Conservation (phyloP, 225 moss, liverwort and hornwort genomes). For the Pseudisothecium myosuroides region DNA sequence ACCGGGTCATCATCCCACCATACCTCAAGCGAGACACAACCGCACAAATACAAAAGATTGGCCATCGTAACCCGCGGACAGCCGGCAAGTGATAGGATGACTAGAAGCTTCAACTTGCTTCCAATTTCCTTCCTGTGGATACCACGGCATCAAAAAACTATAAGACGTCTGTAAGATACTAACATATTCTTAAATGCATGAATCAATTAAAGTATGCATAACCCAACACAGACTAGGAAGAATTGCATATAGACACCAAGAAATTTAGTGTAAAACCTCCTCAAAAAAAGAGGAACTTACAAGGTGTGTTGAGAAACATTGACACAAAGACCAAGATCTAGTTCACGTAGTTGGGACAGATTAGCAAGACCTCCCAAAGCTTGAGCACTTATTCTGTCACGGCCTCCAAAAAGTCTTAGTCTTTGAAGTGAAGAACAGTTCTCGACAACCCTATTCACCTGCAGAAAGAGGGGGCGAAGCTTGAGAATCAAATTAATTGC, state of each 20-base stretch:
- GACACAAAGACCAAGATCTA: conserved; percentile 52
- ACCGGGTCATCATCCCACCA: background rate
- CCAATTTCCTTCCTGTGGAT: conserved; percentile 36
- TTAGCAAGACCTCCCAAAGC: conserved; percentile 41
- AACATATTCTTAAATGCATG: background rate
- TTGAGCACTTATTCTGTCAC: conserved; percentile 29
- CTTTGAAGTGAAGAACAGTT: conserved; percentile 42
- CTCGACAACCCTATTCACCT: conserved; percentile 26
- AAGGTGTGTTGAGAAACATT: conserved; percentile 49
- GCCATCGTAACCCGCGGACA: conserved; percentile 51
- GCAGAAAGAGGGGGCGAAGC: background rate
- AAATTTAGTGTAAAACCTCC: background rate
- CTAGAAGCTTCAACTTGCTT: conserved; percentile 43
- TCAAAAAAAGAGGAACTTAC: background rate
- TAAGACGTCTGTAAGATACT: background rate
- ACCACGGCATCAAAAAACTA: background rate
- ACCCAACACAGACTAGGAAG: background rate
- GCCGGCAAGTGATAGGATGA: conserved; percentile 41
- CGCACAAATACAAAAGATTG: conserved; percentile 49
- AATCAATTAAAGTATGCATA: background rate
- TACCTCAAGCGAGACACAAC: conserved; percentile 49
- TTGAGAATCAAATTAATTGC: background rate
- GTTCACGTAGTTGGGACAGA: conserved; percentile 32
- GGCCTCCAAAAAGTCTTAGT: conserved; percentile 40
- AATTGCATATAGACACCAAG: background rate